A percentile compares a stretch with the other conserved stretches of the same genome.
Evolutionary conservation across 306 rosid genomes (phyloP).

Genomic region (Dryas alaskensis): DNA sequence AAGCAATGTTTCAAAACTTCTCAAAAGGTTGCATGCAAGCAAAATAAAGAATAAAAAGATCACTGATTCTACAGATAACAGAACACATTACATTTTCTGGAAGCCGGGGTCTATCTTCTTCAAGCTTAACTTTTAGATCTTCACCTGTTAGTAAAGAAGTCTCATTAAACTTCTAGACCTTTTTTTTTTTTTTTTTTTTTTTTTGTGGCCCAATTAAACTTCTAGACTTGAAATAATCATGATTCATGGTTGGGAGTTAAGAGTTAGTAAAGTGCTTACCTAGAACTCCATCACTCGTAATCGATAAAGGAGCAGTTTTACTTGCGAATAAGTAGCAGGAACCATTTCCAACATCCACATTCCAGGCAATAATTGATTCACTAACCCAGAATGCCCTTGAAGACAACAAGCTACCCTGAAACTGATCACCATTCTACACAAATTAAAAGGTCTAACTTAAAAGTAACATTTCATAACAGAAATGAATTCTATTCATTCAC

Average conservation of each 20-base stretch:
- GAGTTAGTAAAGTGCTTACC: conserved; percentile 40
- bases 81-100: conserved; percentile 46
- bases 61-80: background rate
- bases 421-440: conserved; percentile 33
- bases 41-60: background rate
- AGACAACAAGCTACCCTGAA: conserved; percentile 49
- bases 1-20: conserved; percentile 15
- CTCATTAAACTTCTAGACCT: background rate
- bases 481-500: background rate
- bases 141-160: conserved; percentile 49
- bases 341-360: conserved; percentile 51
- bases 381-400: conserved; percentile 83
- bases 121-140: conserved; percentile 69
- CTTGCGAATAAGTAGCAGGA: conserved; percentile 61
- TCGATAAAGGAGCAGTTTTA: conserved; percentile 49
- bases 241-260: background rate
- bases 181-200: too few species aligned
- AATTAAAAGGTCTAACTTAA: background rate
- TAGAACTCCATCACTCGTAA: conserved; percentile 44
- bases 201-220: too few species aligned
- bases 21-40: background rate
- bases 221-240: conserved; percentile 1
- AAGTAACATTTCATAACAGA: background rate
- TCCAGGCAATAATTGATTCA: conserved; percentile 75
- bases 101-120: conserved; percentile 62